Evolutionary conservation across 2,329 filamentous ascomycete genomes (phyloP).

Genomic region (Xylariaceae sp.): DNA sequence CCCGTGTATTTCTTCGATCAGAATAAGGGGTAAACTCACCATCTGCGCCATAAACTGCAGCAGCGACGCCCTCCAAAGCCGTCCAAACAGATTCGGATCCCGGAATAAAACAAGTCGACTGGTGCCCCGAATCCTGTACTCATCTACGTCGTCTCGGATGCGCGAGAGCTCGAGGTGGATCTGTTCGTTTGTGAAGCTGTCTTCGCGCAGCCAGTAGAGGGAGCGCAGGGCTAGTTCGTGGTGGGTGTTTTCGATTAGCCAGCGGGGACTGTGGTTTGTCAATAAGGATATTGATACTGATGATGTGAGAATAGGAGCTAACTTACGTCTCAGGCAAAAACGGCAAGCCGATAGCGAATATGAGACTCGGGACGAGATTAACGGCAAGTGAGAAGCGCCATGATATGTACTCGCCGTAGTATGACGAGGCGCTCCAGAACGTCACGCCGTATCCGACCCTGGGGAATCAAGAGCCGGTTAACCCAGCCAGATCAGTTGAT

Average conservation of each 20-base stretch:
- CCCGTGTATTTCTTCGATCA: too few species aligned
- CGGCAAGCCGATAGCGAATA: constrained; percentile 47
- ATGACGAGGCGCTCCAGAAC: constrained; percentile 42
- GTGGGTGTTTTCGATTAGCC: constrained; percentile 49
- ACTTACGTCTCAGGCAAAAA: constrained; percentile 49
- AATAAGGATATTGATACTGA: too few species aligned
- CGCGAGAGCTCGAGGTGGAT: constrained; percentile 41
- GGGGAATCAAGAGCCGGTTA: not conserved
- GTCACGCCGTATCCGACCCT: constrained; percentile 54
- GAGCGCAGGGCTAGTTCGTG: constrained; percentile 39
- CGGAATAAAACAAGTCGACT: constrained; percentile 46
- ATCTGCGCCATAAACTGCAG: constrained; percentile 57
- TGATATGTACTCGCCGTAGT: constrained; percentile 42
- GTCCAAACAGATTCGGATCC: constrained; percentile 42
- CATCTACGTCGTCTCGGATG: constrained; percentile 42
- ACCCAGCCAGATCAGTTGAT: not conserved
- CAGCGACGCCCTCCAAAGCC: constrained; percentile 52
- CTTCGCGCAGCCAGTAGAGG: constrained; percentile 46
- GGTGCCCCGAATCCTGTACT: constrained; percentile 34
- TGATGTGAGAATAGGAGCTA: too few species aligned
- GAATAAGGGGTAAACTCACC: too few species aligned
- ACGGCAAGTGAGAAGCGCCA: constrained; percentile 49
- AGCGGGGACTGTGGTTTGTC: constrained; percentile 44
- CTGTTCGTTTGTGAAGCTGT: constrained; percentile 34
- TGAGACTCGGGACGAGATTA: constrained; percentile 46